Percentiles rank a stretch among this genome's conserved stretches.
Conservation (phyloP, 768 basidiomycete genomes). For the Hygrocybe punicea region DNA sequence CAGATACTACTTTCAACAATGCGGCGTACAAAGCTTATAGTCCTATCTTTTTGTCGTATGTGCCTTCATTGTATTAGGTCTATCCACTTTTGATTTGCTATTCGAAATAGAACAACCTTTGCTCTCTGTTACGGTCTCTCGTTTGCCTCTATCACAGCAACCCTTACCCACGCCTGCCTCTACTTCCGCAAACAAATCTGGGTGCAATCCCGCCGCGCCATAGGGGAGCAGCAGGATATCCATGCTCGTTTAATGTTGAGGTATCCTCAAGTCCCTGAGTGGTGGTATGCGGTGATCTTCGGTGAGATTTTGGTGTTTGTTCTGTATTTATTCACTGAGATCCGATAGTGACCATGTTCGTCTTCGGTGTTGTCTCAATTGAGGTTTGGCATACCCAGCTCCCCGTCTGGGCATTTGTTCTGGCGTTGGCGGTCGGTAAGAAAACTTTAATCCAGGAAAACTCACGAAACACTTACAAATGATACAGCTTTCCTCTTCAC, state of each 20-base stretch:
- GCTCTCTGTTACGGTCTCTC: slow-evolving; percentile 76
- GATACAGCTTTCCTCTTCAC: no score
- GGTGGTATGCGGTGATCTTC: slow-evolving; percentile 57
- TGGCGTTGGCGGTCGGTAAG: no score
- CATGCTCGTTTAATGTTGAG: slow-evolving; percentile 77
- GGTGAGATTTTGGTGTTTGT: slow-evolving; percentile 34
- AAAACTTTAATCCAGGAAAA: no score
- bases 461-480: no score
- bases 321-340: slow-evolving; percentile 3
- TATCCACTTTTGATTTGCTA: no score
- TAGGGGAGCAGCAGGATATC: slow-evolving; percentile 79
- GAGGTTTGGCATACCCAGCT: slow-evolving; percentile 40
- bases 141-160: slow-evolving; percentile 77
- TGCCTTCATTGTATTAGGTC: not conserved
- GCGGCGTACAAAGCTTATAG: slow-evolving; percentile 54
- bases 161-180: slow-evolving; percentile 64
- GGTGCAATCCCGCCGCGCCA: slow-evolving; percentile 63
- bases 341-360: slow-evolving; percentile 56
- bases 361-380: slow-evolving; percentile 62
- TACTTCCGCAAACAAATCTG: slow-evolving; percentile 80
- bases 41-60: slow-evolving; percentile 58
- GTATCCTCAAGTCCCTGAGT: slow-evolving; percentile 65
- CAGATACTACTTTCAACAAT: slow-evolving; percentile 53
- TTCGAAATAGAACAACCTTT: slow-evolving; percentile 50
- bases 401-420: no score